Evolutionary conservation across 306 rosid genomes (phyloP), one percentile per base, ranked within the genome.

Genomic region (Trifolium pratense): DNA sequence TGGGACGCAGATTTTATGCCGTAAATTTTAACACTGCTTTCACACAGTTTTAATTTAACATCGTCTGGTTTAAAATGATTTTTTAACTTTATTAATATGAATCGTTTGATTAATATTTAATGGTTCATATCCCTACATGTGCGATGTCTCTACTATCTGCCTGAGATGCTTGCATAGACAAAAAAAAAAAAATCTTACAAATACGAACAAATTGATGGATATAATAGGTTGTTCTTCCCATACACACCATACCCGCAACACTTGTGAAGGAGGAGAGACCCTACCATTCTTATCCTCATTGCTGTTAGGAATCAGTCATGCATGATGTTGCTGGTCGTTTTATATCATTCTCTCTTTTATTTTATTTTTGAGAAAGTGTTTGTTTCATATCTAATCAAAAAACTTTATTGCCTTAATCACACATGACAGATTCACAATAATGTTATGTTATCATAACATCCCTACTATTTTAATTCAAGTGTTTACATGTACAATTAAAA

Each of bases 221-320:
- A 21, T 9, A 25, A 72, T 42, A 10, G 25, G 66, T 6, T n/a
- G 45, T 21, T 56, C 29, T 0, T 3, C 20, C 69, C 60, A 73
- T 32, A 34, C 26, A 5, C 0, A 53, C 69, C 69, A 73, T 46
- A 49, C 40, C 13, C 13, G 23, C 32, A 7, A 11, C 12, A 49
- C 65, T 51, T 17, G 37, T 45, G 31, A 75, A 37, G 46, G 15
- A 17, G 21, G 36, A 70, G 42, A 55, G 73, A 52, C 58, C 62
- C 61, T 16, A 37, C 57, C 70, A 14, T 16, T 48, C 81, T 78
- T 78, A 70, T 78, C 81, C 31, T 13, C 46, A 48, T 26, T 17
- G 12, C 13, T 20, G 53, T 68, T 59, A 21, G 75, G 64, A 57
- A 46, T 51, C 67, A 66, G n/a, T 3, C 34, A 42, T 3, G 7